phyloP scores from a whole-genome alignment of 306 rosid genomes.

The Neltuma alba region DNA sequence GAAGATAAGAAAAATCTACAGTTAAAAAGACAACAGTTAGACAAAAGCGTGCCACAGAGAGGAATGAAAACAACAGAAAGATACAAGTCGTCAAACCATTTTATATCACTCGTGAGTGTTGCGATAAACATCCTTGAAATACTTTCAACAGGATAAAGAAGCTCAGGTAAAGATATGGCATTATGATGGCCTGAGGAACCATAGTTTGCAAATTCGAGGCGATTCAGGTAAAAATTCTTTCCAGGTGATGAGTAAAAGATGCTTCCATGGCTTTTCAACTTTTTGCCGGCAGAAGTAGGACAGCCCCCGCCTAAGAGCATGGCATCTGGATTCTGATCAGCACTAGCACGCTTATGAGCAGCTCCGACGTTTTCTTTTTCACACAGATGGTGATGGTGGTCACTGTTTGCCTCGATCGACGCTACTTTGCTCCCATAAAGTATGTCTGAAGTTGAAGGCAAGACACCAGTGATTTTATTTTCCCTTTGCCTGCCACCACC shows the following conservation, averaged over 20 bases:
- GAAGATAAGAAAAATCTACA: not conserved
- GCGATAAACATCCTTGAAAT: slow-evolving; percentile 70
- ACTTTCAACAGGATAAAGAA: slow-evolving; percentile 70
- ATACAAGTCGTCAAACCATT: slow-evolving; percentile 55
- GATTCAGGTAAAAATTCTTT: slow-evolving; percentile 67
- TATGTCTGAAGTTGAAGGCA: slow-evolving; percentile 30
- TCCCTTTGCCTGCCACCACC: slow-evolving; percentile 10
- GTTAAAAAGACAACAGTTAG: not conserved
- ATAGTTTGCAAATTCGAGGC: slow-evolving; percentile 46
- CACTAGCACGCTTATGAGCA: slow-evolving; percentile 20
- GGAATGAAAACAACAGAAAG: slow-evolving; percentile 32
- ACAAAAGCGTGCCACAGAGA: slow-evolving; percentile 15
- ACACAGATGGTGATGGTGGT: slow-evolving; percentile 8
- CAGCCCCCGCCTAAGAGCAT: slow-evolving; percentile 24
- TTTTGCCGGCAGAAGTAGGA: slow-evolving; percentile 32
- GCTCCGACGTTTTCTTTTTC: slow-evolving; percentile 24
- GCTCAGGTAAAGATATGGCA: slow-evolving; percentile 64
- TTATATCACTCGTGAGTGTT: slow-evolving; percentile 75
- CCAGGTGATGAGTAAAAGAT: slow-evolving; percentile 54
- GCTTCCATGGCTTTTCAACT: slow-evolving; percentile 12
- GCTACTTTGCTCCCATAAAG: slow-evolving; percentile 30
- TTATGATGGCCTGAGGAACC: slow-evolving; percentile 32
- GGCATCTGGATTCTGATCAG: slow-evolving; percentile 23
- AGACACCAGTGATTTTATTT: slow-evolving; percentile 11
- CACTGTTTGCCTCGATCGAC: slow-evolving; percentile 26